Evolutionary conservation across 805 yeast species (phyloP).

Genomic region (Priceomyces medius): DNA sequence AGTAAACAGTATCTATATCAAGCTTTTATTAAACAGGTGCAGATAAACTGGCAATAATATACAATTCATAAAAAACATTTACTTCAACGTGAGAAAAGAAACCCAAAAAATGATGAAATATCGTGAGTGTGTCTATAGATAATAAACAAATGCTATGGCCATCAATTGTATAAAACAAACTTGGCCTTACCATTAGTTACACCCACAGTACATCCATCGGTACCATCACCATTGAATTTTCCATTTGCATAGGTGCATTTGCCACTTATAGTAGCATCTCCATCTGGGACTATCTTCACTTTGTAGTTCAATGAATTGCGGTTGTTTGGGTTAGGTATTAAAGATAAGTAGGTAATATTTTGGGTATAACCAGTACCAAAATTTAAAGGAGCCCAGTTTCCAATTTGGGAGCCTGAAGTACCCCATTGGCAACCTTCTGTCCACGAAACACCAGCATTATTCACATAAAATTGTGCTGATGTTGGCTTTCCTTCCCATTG

Average conservation of each 20-base stretch:
- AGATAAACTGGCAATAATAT: neutral
- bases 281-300: constrained; percentile 65
- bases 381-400: constrained; percentile 98
- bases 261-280: constrained; percentile 57
- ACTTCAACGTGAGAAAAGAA: neutral
- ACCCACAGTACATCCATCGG: constrained; percentile 80
- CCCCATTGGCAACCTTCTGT: constrained; percentile 96
- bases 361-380: constrained; percentile 85
- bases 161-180: constrained; percentile 49
- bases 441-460: constrained; percentile 89
- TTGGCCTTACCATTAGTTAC: constrained; percentile 60
- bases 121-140: neutral
- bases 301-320: constrained; percentile 53
- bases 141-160: neutral
- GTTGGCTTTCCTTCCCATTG: constrained; percentile 78
- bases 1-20: too few species aligned
- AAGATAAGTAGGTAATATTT: constrained; percentile 73
- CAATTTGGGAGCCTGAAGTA: constrained; percentile 68
- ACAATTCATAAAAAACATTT: neutral
- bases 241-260: constrained; percentile 82
- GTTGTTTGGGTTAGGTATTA: constrained; percentile 96
- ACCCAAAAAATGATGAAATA: neutral
- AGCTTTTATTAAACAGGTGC: too few species aligned
- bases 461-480: constrained; percentile 95
- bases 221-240: constrained; percentile 57